Percentiles rank a stretch among this genome's conserved stretches.
Evolutionary conservation across 176 grass and related monocot genomes (phyloP).

Genomic region (Carex cristatella): DNA sequence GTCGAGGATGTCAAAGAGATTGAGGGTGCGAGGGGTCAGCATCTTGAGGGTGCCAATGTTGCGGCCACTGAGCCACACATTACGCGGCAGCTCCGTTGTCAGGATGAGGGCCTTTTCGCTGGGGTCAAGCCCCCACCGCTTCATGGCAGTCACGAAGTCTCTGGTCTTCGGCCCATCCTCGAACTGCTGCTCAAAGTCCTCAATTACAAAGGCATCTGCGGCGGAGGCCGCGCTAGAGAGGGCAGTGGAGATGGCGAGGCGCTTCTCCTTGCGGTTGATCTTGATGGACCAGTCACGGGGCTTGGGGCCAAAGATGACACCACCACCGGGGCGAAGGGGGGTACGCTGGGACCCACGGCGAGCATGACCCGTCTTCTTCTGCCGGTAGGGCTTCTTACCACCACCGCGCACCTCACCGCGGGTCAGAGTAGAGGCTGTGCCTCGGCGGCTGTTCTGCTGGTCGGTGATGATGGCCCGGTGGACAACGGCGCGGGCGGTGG

Average conservation of each 20-base stretch:
- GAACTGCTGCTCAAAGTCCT: constrained; percentile 63
- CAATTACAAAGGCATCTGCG: constrained; percentile 64
- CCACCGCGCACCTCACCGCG: constrained; percentile 76
- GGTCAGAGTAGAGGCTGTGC: constrained; percentile 91
- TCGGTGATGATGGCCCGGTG: constrained; percentile 85
- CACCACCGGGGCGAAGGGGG: constrained; percentile 86
- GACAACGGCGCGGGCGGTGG: constrained; percentile 77
- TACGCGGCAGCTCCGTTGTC: constrained; percentile 51
- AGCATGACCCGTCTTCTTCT: constrained; percentile 88
- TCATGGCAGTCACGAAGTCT: constrained; percentile 75
- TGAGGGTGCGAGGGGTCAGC: constrained; percentile 89
- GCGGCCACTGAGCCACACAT: constrained; percentile 74
- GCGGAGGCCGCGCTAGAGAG: constrained; percentile 71
- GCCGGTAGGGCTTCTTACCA: constrained; percentile 80
- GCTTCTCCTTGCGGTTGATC: constrained; percentile 99
- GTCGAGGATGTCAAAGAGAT: constrained; percentile 83
- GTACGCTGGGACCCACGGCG: constrained; percentile 73
- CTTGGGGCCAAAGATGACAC: constrained; percentile 93
- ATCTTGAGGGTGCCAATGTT: constrained; percentile 94
- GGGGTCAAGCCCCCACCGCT: constrained; percentile 88
- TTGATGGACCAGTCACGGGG: constrained; percentile 97
- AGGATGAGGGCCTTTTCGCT: constrained; percentile 79
- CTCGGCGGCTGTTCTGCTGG: constrained; percentile 85
- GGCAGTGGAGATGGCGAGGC: constrained; percentile 82
- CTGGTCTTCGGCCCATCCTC: constrained; percentile 46